Base-by-base conservation (phyloP, 140 eudicot genomes). In the Anethum foeniculum region DNA sequence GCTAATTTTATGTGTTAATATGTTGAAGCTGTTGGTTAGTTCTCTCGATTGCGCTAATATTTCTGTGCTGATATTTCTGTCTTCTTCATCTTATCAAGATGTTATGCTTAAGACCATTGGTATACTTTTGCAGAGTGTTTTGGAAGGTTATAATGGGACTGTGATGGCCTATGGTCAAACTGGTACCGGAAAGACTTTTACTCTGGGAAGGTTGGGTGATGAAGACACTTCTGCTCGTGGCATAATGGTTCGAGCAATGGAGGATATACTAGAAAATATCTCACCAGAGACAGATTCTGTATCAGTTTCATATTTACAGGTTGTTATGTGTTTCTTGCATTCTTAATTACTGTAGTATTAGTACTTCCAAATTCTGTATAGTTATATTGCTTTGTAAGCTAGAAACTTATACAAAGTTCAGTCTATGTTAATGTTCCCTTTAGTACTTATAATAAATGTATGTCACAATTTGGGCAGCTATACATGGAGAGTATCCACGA, bases 121-220 rank as follows among this genome's bases (percentile, higher is more conserved):
- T 80, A 81, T 9, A 21, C 41, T 13, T 62, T 49, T 81, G 25
- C 77, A 96, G 99, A 96, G 99, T 81, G 99, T 96, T 80, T 79
- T 96, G 76, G 98, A 93, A 75, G 99, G 99, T 79, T 96, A 96
- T 85, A 96, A 96, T 86, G 99, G 99, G 88, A 96, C 99, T 47
- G 96, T 96, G 81, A 90, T 96, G 98, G 99, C 98, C 32, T 96
- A 96, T 87, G 99, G 99, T 82, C 99, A 96, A 84, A 96, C 99
- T 7, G 99, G 99, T 64, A 96, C 99, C 0, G 99, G 99, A 56
- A 96, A 96, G 85, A 96, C 99, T 46, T 91, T 88, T 84, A 96
- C 99, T 41, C 89, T 96, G 81, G 99, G 99, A 84, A 86, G 96
- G 82, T 85, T 96, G 77, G 99, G 99, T 49, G 99, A 93, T 80